phyloP scores from a whole-genome alignment of 1,139 yeast species.

The Candida neerlandica region DNA sequence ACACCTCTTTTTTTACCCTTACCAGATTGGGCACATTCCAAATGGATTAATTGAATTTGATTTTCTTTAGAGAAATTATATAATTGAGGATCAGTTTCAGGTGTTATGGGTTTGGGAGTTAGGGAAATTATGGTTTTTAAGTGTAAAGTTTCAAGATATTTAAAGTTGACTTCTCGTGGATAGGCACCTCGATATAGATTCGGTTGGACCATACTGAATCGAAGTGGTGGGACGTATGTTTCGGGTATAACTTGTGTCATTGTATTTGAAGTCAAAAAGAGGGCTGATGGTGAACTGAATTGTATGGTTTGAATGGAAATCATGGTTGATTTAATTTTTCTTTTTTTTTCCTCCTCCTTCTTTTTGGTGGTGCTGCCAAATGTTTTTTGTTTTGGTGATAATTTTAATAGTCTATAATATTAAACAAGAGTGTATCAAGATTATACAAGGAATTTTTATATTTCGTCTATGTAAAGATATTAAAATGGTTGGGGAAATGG shows the following conservation, averaged over 20 bases:
- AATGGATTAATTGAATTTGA: conserved; percentile 57
- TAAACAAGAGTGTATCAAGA: not conserved
- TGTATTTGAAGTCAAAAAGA: not conserved
- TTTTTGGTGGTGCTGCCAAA: not conserved
- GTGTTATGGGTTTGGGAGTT: conserved; percentile 72
- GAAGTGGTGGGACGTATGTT: conserved; percentile 73
- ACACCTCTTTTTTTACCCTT: conserved; percentile 80
- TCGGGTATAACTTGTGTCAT: conserved; percentile 25
- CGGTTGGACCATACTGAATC: conserved; percentile 73
- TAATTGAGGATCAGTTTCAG: conserved; percentile 52
- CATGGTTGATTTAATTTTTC: not conserved
- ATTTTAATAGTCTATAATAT: not conserved
- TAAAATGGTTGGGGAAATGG: not conserved
- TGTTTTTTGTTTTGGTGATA: not conserved
- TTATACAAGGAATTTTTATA: not conserved
- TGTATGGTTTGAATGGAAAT: not conserved
- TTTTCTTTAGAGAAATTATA: conserved; percentile 52
- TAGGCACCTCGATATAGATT: conserved; percentile 81
- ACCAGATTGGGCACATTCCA: conserved; percentile 66
- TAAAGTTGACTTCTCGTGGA: conserved; percentile 74
- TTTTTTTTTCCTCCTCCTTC: not conserved
- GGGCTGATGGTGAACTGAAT: not conserved
- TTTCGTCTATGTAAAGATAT: conserved; percentile 3
- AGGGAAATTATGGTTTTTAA: conserved; percentile 76
- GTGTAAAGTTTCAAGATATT: conserved; percentile 68